phyloP scores from a whole-genome alignment of 805 yeast species.

The Myxozyma vanderwaltii region DNA sequence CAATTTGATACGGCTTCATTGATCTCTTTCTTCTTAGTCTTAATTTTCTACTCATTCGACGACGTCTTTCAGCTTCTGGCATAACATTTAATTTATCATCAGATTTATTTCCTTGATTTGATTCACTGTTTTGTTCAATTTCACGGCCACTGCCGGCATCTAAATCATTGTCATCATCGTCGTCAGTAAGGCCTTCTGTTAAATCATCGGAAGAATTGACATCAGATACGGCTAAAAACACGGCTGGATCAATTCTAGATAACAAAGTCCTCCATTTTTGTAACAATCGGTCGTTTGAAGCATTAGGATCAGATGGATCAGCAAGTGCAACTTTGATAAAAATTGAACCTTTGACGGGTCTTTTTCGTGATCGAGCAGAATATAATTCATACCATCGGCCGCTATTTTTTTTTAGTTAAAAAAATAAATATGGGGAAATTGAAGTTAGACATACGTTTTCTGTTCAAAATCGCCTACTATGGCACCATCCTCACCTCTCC shows the following conservation, averaged over 20 bases:
- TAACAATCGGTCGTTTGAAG: conserved; percentile 13
- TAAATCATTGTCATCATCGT: not conserved
- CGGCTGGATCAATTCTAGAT: not conserved
- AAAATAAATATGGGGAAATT: not conserved
- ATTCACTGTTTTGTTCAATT: not conserved
- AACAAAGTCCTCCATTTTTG: conserved; percentile 17
- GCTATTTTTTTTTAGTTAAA: not conserved
- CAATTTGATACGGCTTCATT: conserved; percentile 16
- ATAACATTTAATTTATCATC: not conserved
- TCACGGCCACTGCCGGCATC: not conserved
- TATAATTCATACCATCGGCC: conserved; percentile 24
- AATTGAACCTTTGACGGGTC: conserved; percentile 20
- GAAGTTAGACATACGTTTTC: conserved; percentile 5
- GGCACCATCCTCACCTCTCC: not conserved
- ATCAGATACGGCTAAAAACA: not conserved
- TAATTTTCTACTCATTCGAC: not conserved
- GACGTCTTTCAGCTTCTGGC: not conserved
- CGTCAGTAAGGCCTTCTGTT: not conserved
- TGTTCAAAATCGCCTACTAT: conserved; percentile 9
- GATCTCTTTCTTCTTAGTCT: conserved; percentile 6
- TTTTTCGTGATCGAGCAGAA: conserved; percentile 15
- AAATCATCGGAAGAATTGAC: not conserved
- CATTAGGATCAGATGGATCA: conserved; percentile 19
- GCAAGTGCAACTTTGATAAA: conserved; percentile 13
- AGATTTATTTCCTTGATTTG: not conserved